Evolutionary conservation across 2,329 filamentous ascomycete genomes (phyloP), one percentile per base, ranked within the genome.

Genomic region (Monosporascus ibericus): DNA sequence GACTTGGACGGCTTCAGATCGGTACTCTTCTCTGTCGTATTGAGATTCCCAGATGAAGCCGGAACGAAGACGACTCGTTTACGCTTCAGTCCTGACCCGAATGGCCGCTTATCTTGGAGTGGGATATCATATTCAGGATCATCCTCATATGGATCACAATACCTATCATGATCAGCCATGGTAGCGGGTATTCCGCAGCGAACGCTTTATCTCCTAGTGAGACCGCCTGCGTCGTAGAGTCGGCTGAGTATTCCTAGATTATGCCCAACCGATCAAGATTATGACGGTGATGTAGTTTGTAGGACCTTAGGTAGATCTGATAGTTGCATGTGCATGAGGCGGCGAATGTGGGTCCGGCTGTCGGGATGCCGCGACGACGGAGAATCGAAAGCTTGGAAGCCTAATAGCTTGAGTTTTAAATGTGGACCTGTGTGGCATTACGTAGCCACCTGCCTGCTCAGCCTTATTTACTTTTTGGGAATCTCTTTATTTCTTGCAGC

Each of bases 1-100:
- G 69, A 69, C 6, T 55, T 59, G 17, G 64, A 59, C 24, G 60
- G 55, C 27, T 66, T 65, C 15, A 60, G 53, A 8, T 66, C 42
- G 1, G 58, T 48, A 17, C 27, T 52, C 24, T 60, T 52, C 44
- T 58, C 55, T 15, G 63, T 65, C 2, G 65, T 60, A 8, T 60
- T 65, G 15, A 65, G 53, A 11, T 71, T 67, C 2, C 68, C 67
- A 25, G 72, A 70, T 24, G 74, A 71, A 7, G 80, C 81, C 22
- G 73, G 76, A n/a, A 85, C 79, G 58, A 85, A 85, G 48, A 77
- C 71, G 54, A 85, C 74, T 27, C 68, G 68, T 57, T 75, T 75
- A 51, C 77, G 77, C 65, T 78, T 76, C 49, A 84, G 65, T 55
- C 81, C 81, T 8, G 76, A 72, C 25, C 82, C 81, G 55, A 83